Evolutionary conservation across 257 asterid genomes (phyloP).

Genomic region (Solanum tacnaense): DNA sequence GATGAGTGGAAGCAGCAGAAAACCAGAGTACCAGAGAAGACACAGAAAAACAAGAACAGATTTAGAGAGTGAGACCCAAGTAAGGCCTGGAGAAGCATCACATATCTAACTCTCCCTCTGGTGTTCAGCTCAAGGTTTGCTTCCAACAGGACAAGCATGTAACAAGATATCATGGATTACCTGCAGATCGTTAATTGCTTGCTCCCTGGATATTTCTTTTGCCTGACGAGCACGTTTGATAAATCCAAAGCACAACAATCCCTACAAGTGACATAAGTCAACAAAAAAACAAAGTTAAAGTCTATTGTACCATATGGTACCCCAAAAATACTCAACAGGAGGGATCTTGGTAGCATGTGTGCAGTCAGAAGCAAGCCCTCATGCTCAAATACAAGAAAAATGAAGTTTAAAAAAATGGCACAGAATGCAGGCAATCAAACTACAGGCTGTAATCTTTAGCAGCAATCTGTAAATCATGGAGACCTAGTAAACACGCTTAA

Average conservation of each 20-base stretch:
- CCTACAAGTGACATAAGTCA: conserved; percentile 27
- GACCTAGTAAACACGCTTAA: not conserved
- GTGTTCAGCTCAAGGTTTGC: not conserved
- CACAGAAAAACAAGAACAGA: not conserved
- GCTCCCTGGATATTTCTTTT: conserved; percentile 62
- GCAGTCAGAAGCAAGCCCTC: not conserved
- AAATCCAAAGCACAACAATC: conserved; percentile 71
- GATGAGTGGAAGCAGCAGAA: not conserved
- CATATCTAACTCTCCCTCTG: not conserved
- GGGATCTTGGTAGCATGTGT: not conserved
- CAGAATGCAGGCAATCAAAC: not conserved
- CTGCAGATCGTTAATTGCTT: conserved; percentile 77
- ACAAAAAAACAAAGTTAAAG: not conserved
- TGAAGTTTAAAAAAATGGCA: not conserved
- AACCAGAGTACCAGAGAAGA: not conserved
- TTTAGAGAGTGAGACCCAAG: not conserved
- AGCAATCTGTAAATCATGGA: not conserved
- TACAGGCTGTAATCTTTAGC: not conserved
- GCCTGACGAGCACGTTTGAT: conserved; percentile 80
- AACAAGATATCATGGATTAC: conserved; percentile 21
- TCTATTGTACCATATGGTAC: not conserved
- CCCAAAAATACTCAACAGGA: not conserved
- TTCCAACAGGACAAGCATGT: not conserved
- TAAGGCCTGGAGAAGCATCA: not conserved
- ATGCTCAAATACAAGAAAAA: not conserved